These are phyloP conservation scores for Phytophthora sp. DNA, from an alignment of 352 stramenopile species.

Conservation along the genomic window DNA sequence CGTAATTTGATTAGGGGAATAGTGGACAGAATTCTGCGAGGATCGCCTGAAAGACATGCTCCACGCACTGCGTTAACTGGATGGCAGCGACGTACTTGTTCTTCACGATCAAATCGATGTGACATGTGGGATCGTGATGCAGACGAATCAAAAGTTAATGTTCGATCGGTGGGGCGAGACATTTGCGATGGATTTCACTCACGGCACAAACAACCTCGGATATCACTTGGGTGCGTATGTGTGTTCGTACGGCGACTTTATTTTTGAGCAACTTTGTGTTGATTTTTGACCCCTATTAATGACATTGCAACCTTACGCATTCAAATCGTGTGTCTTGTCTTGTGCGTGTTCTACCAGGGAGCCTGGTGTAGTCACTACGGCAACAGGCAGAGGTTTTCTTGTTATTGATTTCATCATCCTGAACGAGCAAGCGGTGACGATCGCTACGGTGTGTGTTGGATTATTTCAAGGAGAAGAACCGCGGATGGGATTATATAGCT, in stretches of 20 bases:
- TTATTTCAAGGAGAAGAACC: not conserved
- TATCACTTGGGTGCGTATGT: conserved; percentile 28
- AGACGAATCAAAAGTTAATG: conserved; percentile 25
- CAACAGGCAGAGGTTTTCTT: not conserved
- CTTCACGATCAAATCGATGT: conserved; percentile 31
- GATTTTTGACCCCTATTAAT: not conserved
- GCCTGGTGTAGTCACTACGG: not conserved
- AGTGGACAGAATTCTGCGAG: not conserved
- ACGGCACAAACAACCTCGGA: conserved; percentile 32
- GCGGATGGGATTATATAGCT: not conserved
- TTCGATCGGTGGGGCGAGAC: conserved; percentile 29
- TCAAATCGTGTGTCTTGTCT: no score
- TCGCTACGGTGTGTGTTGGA: not conserved
- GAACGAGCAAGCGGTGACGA: not conserved
- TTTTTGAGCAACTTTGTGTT: no score
- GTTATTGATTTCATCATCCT: not conserved
- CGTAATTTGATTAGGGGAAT: not conserved
- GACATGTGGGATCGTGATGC: conserved; percentile 16
- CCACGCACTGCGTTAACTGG: conserved; percentile 11
- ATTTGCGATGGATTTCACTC: conserved; percentile 35
- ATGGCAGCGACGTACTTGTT: conserved; percentile 22
- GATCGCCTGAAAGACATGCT: conserved; percentile 18
- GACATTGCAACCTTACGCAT: not conserved
- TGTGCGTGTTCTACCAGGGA: no score
- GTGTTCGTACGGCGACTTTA: no score